Evolutionary conservation across 2,329 filamentous ascomycete species (phyloP).

Genomic region (Aspergillus sp.): DNA sequence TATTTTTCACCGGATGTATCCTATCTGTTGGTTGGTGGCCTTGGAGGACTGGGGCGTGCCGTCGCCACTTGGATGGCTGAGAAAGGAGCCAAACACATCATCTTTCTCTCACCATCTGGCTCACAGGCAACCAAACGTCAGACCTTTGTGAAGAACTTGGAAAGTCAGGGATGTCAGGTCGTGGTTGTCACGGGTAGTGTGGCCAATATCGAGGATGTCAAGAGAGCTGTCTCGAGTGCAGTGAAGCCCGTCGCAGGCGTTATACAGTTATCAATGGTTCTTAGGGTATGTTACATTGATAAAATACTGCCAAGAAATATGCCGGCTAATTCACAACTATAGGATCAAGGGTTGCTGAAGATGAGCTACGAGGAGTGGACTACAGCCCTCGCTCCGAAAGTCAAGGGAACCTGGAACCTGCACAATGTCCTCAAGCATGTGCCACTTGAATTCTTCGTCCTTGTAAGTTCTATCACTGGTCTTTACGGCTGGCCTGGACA

Average conservation of each 20-base stretch:
- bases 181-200: constrained; percentile 20
- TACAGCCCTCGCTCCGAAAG: constrained; percentile 31
- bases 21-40: constrained; percentile 39
- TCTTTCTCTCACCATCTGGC: constrained; percentile 32
- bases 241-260: constrained; percentile 18
- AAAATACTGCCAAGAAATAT: too few relatives aligned
- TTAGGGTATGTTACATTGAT: constrained; percentile 3
- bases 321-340: constrained; percentile 3
- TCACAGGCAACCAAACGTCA: constrained; percentile 8
- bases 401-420: constrained; percentile 29
- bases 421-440: constrained; percentile 14
- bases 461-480: constrained; percentile 33
- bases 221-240: constrained; percentile 10
- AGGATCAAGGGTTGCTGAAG: constrained; percentile 24
- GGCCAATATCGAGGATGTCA: constrained; percentile 16
- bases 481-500: constrained; percentile 37
- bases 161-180: constrained; percentile 18
- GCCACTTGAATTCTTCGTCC: constrained; percentile 23
- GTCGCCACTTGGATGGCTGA: constrained; percentile 36
- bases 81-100: constrained; percentile 33
- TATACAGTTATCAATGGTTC: constrained; percentile 17
- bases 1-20: constrained; percentile 4
- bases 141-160: constrained; percentile 21
- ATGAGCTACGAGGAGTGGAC: constrained; percentile 36
- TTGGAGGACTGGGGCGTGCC: constrained; percentile 39